A percentile compares a stretch with the other conserved stretches of the same genome.
phyloP scores from a whole-genome alignment of 2,329 filamentous ascomycete species.

The Colletotrichum lini region DNA sequence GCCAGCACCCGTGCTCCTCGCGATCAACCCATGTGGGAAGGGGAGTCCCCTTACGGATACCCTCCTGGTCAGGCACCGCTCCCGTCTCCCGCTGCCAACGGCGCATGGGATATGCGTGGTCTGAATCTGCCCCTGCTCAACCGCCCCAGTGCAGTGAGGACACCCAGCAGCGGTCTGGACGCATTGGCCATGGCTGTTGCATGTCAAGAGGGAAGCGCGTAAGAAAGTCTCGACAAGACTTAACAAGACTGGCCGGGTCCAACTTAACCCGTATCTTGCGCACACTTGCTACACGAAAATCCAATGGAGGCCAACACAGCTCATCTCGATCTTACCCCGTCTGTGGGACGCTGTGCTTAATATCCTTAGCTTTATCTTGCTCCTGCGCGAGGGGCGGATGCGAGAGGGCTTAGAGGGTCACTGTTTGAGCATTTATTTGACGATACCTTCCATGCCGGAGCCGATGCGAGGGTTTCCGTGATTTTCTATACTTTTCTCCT shows the following conservation, averaged over 20 bases:
- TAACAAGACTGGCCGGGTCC: not conserved
- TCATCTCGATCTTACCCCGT: not conserved
- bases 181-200: conserved; percentile 69
- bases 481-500: conserved; percentile 10
- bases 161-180: conserved; percentile 68
- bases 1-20: conserved; percentile 49
- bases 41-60: conserved; percentile 54
- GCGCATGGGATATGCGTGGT: conserved; percentile 64
- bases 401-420: not conserved
- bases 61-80: conserved; percentile 50
- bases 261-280: not conserved
- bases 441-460: not conserved
- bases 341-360: not conserved
- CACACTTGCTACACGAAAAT: not conserved
- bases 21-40: conserved; percentile 58
- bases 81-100: conserved; percentile 52
- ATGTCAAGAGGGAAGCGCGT: conserved; percentile 60
- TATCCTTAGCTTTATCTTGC: conserved; percentile 6
- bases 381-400: conserved; percentile 13
- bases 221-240: not conserved
- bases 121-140: conserved; percentile 61
- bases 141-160: conserved; percentile 59
- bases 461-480: not conserved
- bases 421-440: not conserved
- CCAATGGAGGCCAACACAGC: not conserved